phyloP scores from a whole-genome alignment of 257 asterid species.

The Solanum microdontum region DNA sequence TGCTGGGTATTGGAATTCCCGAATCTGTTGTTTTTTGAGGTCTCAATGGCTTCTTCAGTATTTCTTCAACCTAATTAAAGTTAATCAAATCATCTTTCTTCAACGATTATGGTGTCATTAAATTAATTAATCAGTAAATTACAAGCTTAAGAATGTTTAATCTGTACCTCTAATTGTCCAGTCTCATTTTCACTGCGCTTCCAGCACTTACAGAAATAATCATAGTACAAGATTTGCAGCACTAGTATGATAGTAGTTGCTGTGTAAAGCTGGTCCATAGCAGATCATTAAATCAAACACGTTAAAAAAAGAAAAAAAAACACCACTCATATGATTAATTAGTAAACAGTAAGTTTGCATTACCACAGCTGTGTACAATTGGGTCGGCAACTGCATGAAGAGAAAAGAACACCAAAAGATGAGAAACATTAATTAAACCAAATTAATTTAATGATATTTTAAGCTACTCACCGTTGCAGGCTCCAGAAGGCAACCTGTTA shows the following conservation, averaged over 20 bases:
- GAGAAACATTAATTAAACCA: not conserved
- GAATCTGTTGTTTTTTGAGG: conserved; percentile 23
- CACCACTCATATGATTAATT: no score
- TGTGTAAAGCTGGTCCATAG: conserved; percentile 58
- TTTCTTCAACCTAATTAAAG: conserved; percentile 38
- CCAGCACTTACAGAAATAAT: conserved; percentile 31
- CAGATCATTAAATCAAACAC: not conserved
- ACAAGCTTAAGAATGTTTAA: not conserved
- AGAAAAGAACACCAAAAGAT: not conserved
- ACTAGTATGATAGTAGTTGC: conserved; percentile 53
- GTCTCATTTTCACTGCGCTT: conserved; percentile 15
- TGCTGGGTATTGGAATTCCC: conserved; percentile 51
- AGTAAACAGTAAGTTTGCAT: not conserved
- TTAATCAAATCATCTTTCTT: not conserved
- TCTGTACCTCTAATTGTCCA: conserved; percentile 30
- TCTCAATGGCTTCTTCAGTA: conserved; percentile 42
- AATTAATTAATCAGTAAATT: not conserved
- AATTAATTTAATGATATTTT: not conserved
- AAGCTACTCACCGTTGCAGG: conserved; percentile 59
- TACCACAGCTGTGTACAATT: conserved; percentile 83
- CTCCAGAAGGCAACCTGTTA: conserved; percentile 82
- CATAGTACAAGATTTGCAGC: conserved; percentile 70
- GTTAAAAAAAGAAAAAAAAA: not conserved
- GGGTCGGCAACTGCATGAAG: conserved; percentile 81
- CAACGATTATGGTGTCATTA: not conserved